Evolutionary conservation across 2,329 filamentous ascomycete species (phyloP), one percentile per base, ranked within the genome.

Genomic region (Colletotrichum gloeosporioides): DNA sequence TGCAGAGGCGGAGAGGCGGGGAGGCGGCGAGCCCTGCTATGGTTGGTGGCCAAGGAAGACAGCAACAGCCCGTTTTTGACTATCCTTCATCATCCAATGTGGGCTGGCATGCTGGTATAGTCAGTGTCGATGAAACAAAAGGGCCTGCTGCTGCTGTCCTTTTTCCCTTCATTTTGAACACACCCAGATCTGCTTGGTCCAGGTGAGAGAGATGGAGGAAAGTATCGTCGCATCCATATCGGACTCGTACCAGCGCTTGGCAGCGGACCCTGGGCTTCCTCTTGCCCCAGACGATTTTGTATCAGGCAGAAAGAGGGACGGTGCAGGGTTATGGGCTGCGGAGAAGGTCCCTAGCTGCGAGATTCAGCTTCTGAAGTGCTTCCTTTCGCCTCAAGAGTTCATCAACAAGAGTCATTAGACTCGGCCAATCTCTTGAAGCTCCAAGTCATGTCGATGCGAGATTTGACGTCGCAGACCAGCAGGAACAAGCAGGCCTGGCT

Each of bases 271-370:
- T 44, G 49, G 31, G 32, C 25, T 10, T 70, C 13, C 55, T 22
- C 18, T 29, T n/a, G 62, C 53, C 31, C 66, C 53, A 18, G 49
- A 59, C 22, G 31, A 59, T 25, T 29, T 62, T 75, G 8, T 55
- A 25, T 32, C 39, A 63, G 31, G 44, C 53, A 25, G 49, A 59
- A 49, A 53, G 18, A 69, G 61, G 44, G 16, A 34, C 27, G 31
- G 39, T 25, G 61, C 69, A 67, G 64, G 69, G 69, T 44, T 31
- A 55, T 44, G 53, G 69, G 61, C 29, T 32, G 69, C 62, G 62
- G 62, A 75, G 67, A 67, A 53, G 68, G n/a, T 32, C n/a, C 27
- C 36, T 18, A 57, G 36, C 73, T 75, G 62, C 73, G 62, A 75
- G 62, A 72, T 55, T 63, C 69, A 75, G 55, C 61, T 67, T 57